phyloP scores from a whole-genome alignment of 2,329 filamentous ascomycete genomes.

The Chaetomiaceae sp. region DNA sequence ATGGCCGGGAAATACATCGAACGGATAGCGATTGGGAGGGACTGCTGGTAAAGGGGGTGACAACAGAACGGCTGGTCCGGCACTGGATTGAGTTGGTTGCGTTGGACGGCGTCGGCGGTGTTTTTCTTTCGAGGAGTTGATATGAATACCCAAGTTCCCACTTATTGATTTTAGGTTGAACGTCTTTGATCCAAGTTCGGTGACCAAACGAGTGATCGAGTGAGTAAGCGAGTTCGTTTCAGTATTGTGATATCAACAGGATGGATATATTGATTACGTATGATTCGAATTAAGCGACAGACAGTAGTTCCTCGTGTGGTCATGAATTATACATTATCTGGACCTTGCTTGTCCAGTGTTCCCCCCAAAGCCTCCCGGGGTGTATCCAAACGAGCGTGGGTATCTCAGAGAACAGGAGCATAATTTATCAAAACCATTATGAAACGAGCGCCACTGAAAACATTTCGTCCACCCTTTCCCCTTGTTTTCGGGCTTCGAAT shows the following conservation, averaged over 20 bases:
- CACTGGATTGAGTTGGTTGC: neutral
- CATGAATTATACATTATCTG: slow-evolving; percentile 12
- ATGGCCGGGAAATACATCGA: neutral
- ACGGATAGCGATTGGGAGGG: neutral
- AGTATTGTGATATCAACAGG: too few relatives aligned
- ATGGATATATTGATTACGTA: too few relatives aligned
- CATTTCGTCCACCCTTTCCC: neutral
- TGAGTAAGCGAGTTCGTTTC: too few relatives aligned
- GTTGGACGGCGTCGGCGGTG: neutral
- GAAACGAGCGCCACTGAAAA: neutral
- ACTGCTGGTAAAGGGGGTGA: too few relatives aligned
- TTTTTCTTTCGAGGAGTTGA: neutral
- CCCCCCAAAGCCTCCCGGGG: neutral
- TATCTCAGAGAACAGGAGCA: neutral
- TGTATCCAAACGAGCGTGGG: slow-evolving; percentile 13
- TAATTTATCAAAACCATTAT: neutral
- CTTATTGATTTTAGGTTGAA: neutral
- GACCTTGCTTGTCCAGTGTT: neutral
- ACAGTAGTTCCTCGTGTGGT: slow-evolving; percentile 1
- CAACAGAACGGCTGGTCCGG: neutral
- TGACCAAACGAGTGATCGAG: too few relatives aligned
- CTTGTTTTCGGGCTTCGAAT: neutral
- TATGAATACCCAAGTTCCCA: slow-evolving; percentile 4
- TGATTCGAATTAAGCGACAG: slow-evolving; percentile 1
- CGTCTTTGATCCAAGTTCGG: too few relatives aligned